Evolutionary conservation across 805 yeast genomes (phyloP).

Genomic region (Pichia nanzhaoensis): DNA sequence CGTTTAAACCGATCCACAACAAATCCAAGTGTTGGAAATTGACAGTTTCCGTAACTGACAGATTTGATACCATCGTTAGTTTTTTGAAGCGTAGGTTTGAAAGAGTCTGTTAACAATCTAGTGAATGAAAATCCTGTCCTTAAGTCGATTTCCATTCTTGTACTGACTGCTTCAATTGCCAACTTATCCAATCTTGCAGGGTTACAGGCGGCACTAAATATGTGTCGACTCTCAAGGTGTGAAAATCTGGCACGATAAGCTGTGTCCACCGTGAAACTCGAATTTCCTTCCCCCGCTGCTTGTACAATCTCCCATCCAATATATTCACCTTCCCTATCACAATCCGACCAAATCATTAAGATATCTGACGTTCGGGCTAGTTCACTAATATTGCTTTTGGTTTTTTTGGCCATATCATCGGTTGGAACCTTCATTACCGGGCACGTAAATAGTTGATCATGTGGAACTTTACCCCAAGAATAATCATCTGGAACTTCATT

Average conservation of each 20-base stretch:
- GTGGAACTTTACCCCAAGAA: constrained; percentile 61
- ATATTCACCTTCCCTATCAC: constrained; percentile 94
- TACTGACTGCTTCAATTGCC: constrained; percentile 76
- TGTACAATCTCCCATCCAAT: constrained; percentile 78
- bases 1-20: constrained; percentile 87
- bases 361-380: constrained; percentile 57
- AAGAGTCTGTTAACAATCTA: constrained; percentile 58
- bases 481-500: constrained; percentile 57
- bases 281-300: constrained; percentile 54
- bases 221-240: constrained; percentile 73
- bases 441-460: constrained; percentile 64
- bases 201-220: constrained; percentile 63
- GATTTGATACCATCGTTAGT: constrained; percentile 13
- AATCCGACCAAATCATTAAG: constrained; percentile 96
- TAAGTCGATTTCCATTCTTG: constrained; percentile 81
- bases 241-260: constrained; percentile 79
- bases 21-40: constrained; percentile 94
- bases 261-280: constrained; percentile 37
- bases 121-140: constrained; percentile 89
- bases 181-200: constrained; percentile 59
- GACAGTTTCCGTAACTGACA: constrained; percentile 88
- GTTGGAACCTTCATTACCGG: constrained; percentile 29
- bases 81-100: constrained; percentile 30
- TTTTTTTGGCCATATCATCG: constrained; percentile 26
- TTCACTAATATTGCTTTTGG: constrained; percentile 58